phyloP scores from a whole-genome alignment of 108 stramenopile species.

The Fistulifera pelliculosa region DNA sequence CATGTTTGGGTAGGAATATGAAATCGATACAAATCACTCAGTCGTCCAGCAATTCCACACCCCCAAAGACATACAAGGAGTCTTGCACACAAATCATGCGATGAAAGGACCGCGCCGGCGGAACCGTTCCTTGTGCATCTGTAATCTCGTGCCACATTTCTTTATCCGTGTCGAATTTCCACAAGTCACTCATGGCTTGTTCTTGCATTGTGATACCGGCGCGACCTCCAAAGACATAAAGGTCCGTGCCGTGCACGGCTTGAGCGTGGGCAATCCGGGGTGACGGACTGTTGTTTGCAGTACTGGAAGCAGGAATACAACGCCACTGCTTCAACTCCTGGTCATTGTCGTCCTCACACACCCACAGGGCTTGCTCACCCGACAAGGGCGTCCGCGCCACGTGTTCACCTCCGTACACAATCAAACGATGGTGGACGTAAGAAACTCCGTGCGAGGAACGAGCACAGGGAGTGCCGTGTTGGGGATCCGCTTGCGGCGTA shows the following conservation, averaged over 20 bases:
- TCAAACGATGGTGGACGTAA: conserved; percentile 12
- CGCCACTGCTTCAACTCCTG: conserved; percentile 12
- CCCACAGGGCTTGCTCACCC: conserved; percentile 1
- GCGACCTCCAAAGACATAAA: conserved; percentile 63
- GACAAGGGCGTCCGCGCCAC: conserved; percentile 47
- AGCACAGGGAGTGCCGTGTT: conserved; percentile 19
- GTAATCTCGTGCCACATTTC: conserved; percentile 28
- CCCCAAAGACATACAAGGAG: conserved; percentile 55
- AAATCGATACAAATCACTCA: conserved; percentile 48
- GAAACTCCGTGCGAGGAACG: conserved; percentile 50
- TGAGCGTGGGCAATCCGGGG: conserved; percentile 54
- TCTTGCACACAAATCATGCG: conserved; percentile 37
- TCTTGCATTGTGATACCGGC: conserved; percentile 52
- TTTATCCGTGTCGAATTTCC: conserved; percentile 30
- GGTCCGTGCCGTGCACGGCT: conserved; percentile 14
- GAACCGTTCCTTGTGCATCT: conserved; percentile 7
- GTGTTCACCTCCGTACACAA: conserved; percentile 52
- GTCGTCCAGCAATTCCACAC: conserved; percentile 43
- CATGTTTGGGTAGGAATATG: conserved; percentile 33
- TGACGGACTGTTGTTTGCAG: conserved; percentile 27
- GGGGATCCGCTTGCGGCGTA: conserved; percentile 17
- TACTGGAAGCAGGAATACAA: background rate
- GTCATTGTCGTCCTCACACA: background rate
- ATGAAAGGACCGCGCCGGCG: conserved; percentile 57
- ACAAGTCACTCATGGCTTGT: conserved; percentile 52